Evolutionary conservation across 2,329 filamentous ascomycete genomes (phyloP), one percentile per base, ranked within the genome.

Genomic region (Achaetomium macrosporum): DNA sequence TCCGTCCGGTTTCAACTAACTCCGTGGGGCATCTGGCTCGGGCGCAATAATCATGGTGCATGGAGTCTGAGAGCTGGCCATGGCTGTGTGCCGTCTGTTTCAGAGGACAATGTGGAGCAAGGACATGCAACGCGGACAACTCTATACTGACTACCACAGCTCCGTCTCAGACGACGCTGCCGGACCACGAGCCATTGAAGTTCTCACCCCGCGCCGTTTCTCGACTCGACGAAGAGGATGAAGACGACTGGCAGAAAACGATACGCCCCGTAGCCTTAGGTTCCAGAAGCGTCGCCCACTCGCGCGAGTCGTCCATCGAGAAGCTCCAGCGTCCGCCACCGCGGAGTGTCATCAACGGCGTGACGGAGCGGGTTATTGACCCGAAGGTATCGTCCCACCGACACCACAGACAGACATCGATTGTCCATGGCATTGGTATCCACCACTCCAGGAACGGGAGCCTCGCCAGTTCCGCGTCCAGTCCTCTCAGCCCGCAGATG

Each of bases 341-440:
- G 52, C 73, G 76, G 56, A 65, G 69, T 29, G 69, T 63, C 39
- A 62, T 75, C 25, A 71, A 68, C 51, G 69, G 68, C 31, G 67
- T 75, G 47, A 68, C 76, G 54, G 79, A 82, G 61, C 75, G 78
- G 59, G 65, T 74, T n/a, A 69, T 76, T 55, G 81, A 84, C 60
- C 75, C 73, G 44, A 84, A 83, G 65, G 69, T 71, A 41, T 72
- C 72, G 33, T 65, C 74, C 20, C 84, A 97, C 76, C 89, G 88
- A 55, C 91, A 99, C 69, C 90, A 97, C 71, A 85, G 93, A 51
- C 90, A 99, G 73, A 95, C 92, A 0, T 97, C 92, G 45, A 96
- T 97, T 63, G 91, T 97, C 53, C 89, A 97, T 82, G 92, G 93
- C 64, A 85, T 64, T 49, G 60, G 62, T 16, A 63, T 95, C 61